Evolutionary conservation across 2,329 filamentous ascomycete genomes (phyloP), one percentile per base, ranked within the genome.

Genomic region (Trichoderma arundinaceum): DNA sequence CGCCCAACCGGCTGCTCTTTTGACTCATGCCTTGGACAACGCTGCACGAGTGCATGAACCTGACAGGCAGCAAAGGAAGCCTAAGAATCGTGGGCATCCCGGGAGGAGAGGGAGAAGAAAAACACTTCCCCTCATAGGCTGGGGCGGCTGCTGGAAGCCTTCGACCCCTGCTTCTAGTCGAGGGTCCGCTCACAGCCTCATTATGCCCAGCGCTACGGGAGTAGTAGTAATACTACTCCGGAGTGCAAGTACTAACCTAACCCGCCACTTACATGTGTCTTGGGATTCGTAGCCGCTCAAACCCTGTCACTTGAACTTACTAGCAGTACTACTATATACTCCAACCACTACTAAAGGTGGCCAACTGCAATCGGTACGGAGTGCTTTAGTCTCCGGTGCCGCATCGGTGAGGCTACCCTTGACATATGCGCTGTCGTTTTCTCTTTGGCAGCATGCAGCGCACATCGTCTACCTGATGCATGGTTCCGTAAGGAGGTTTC

Each of bases 41-140:
- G 49, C 64, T 61, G 51, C 64, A 51, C 48, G 15, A 33, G 33
- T 66, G 57, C 64, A 66, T 62, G 64, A 66, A 66, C 54, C 38
- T 44, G 41, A 35, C 49, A 63, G 60, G 60, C 60, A 54, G 49
- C 49, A 54, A 41, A 46, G 39, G 60, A 33, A 54, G 60, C 60
- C 49, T 63, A 28, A 38, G n/a, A 63, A 28, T 28, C 6, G 12
- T 33, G 43, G 28, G 15, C n/a, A 32, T n/a, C 2, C 32, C 2
- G 38, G 33, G 8, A 12, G 7, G 12, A 35, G 17, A 19, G 8
- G 10, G 32, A 33, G 17, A 7, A 28, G 17, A 38, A 17, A 48
- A 1, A 19, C 9, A 13, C 46, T 19, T 10, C 7, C 9, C 43
- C 15, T 44, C 43, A 17, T 19, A 19, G 43, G 43, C 12, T 44